These are phyloP conservation scores for Eurotiales sp. DNA, from an alignment of 2,329 filamentous ascomycete species.

Conservation along the genomic window DNA sequence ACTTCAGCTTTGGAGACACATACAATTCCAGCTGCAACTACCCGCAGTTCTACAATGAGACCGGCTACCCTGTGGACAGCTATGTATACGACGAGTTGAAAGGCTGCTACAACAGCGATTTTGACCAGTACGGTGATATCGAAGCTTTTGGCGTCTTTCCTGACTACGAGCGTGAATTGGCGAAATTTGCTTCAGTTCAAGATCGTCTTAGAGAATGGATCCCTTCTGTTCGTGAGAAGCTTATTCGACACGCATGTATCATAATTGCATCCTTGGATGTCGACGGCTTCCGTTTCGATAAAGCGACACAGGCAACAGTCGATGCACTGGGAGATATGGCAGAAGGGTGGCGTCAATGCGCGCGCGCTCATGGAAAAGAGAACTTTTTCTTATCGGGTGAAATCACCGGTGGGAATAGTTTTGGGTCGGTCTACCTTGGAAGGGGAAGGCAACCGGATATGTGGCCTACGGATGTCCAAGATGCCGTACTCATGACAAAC, in stretches of 20 bases:
- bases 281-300: slow-evolving; percentile 65
- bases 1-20: slow-evolving; percentile 54
- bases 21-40: slow-evolving; percentile 56
- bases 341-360: slow-evolving; percentile 55
- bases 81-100: slow-evolving; percentile 46
- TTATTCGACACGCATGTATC: slow-evolving; percentile 62
- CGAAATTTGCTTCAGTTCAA: slow-evolving; percentile 65
- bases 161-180: slow-evolving; percentile 61
- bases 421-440: slow-evolving; percentile 60
- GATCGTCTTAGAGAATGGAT: slow-evolving; percentile 64
- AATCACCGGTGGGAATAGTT: slow-evolving; percentile 59
- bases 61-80: slow-evolving; percentile 49
- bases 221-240: slow-evolving; percentile 54
- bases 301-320: slow-evolving; percentile 61
- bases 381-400: slow-evolving; percentile 65
- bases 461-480: slow-evolving; percentile 45
- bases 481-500: slow-evolving; percentile 49
- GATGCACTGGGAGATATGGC: slow-evolving; percentile 60
- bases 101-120: slow-evolving; percentile 61
- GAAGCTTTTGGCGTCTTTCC: slow-evolving; percentile 62
- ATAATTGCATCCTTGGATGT: slow-evolving; percentile 61
- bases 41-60: slow-evolving; percentile 60
- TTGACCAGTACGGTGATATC: slow-evolving; percentile 62
- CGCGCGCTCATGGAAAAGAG: slow-evolving; percentile 53
- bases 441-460: slow-evolving; percentile 57